Base-by-base conservation (phyloP, 2,329 filamentous ascomycete genomes). In the Cladorrhinum sp. region DNA sequence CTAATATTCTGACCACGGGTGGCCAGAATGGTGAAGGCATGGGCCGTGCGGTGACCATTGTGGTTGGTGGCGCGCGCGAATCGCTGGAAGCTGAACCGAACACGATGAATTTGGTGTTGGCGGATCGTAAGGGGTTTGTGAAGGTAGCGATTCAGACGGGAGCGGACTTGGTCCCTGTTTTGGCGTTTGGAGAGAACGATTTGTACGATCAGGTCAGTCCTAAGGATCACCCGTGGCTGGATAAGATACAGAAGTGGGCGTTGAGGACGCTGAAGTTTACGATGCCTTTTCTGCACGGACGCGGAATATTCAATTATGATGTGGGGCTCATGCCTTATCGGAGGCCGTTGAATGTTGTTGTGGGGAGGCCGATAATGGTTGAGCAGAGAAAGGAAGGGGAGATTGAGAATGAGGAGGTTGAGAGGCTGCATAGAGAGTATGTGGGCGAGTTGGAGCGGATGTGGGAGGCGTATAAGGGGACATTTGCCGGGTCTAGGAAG, bases 291-390 rank as follows among this genome's bases (percentile, higher is more conserved):
- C 89, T 97, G 69, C 92, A 96, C 73, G 93, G 93, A 2, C 79
- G 93, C 24, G 93, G 93, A 12, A 88, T 98, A 45, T 96, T 98
- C 77, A 99, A 99, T 75, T 98, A 99, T 72, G 95, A 99, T 73
- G 91, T 97, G 13, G 95, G 95, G 3, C 78, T 98, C 69, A 92
- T 98, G 91, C 95, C 95, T 0, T 98, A 97, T 74, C 86, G 95
- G 12, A 82, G 88, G 55, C 88, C 92, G 10, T 79, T 99, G 61
- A 95, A 98, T 71, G 85, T 97, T 52, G 93, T 99, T 12, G 90
- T 96, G 13, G 93, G 93, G 2, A 82, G 84, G 56, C 92, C 93
- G 0, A 92, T 97, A 63, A 79, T 81, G 64, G 88, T 96, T 5
- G 77, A 81, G 54, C 78, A 82, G 63, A 76, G 81, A 60, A 76